These are phyloP conservation scores for Rubia tinctorum DNA, from an alignment of 305 asterid genomes.

Conservation along the genomic window DNA sequence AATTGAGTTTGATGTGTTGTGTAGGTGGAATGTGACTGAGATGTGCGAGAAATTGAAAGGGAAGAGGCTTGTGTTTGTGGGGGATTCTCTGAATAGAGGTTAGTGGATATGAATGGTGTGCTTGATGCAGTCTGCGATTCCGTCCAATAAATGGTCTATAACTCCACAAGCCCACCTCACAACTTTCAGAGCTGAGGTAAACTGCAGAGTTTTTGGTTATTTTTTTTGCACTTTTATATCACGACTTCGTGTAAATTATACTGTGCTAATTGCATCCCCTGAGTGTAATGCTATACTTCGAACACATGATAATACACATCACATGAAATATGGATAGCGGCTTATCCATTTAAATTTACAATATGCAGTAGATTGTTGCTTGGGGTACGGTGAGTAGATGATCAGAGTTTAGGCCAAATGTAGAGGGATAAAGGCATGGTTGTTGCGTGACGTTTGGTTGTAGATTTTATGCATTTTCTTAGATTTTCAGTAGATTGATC, in stretches of 20 bases:
- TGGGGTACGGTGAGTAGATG: too few relatives aligned
- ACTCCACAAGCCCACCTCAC: conserved; percentile 86
- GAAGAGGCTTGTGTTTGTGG: conserved; percentile 87
- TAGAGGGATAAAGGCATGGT: too few relatives aligned
- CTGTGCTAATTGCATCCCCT: too few relatives aligned
- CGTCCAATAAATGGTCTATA: conserved; percentile 56
- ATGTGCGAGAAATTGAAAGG: conserved; percentile 96
- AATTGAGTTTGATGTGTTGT: conserved; percentile 10
- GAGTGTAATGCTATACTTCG: too few relatives aligned
- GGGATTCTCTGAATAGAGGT: conserved; percentile 85
- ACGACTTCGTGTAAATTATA: neutral
- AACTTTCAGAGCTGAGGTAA: conserved; percentile 80
- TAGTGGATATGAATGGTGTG: conserved; percentile 95
- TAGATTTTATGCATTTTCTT: neutral
- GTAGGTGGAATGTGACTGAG: conserved; percentile 75
- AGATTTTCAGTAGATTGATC: neutral
- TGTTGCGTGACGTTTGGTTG: neutral
- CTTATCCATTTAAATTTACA: too few relatives aligned
- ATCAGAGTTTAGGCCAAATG: too few relatives aligned
- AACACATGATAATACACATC: too few relatives aligned
- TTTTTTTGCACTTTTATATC: neutral
- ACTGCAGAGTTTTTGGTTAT: neutral
- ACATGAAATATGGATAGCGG: too few relatives aligned
- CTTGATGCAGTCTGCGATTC: conserved; percentile 62
- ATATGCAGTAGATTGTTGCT: too few relatives aligned